Evolutionary conservation across 805 yeast species (phyloP).

Genomic region (Clavispora phyllophila): DNA sequence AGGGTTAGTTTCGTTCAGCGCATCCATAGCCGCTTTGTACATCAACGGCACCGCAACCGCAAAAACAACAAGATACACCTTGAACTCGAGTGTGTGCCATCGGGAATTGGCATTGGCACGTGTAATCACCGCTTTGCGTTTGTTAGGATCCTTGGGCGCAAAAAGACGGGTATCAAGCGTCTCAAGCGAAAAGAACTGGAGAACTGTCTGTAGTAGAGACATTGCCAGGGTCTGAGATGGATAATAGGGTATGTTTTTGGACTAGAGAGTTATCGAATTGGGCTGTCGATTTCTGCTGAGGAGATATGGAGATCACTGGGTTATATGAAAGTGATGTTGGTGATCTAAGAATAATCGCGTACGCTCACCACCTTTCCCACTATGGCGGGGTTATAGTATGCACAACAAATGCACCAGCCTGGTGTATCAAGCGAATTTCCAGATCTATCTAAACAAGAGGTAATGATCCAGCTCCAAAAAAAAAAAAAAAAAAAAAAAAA

Average conservation of each 20-base stretch:
- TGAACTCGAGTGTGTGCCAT: conserved; percentile 79
- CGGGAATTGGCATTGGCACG: conserved; percentile 42
- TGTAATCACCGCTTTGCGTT: conserved; percentile 26
- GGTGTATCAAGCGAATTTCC: too few species aligned
- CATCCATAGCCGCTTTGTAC: conserved; percentile 76
- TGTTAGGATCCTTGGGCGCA: conserved; percentile 32
- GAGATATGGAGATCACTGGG: too few species aligned
- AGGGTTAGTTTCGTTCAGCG: conserved; percentile 68
- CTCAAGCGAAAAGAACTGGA: conserved; percentile 44
- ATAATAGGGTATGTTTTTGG: too few species aligned
- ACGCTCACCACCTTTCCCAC: background rate
- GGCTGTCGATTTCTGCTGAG: background rate
- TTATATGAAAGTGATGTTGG: too few species aligned
- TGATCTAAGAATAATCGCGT: background rate
- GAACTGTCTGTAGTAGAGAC: conserved; percentile 10
- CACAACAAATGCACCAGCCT: background rate
- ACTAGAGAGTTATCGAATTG: too few species aligned
- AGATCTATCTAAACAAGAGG: background rate
- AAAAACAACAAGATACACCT: conserved; percentile 59
- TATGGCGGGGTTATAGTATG: background rate
- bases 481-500: too few species aligned
- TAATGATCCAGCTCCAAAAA: background rate
- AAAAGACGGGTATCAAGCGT: conserved; percentile 47
- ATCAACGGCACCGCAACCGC: conserved; percentile 72
- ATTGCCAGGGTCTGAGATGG: background rate